phyloP scores from a whole-genome alignment of 1,284 basidiomycete genomes.

The Tilletia setariae region DNA sequence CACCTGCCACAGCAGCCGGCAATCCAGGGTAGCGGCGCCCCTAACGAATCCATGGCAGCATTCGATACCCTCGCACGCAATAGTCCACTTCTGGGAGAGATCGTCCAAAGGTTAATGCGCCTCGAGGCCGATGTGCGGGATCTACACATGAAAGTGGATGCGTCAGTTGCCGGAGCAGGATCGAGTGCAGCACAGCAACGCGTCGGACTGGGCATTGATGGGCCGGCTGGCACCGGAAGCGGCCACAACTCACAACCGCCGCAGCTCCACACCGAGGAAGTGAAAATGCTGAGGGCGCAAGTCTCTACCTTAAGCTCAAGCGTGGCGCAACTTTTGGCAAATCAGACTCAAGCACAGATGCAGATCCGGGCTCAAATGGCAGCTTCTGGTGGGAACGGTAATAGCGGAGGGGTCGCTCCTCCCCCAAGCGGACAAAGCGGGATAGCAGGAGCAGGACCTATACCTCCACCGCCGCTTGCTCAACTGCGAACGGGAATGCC shows the following conservation, averaged over 20 bases:
- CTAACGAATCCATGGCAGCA: slow-evolving; percentile 26
- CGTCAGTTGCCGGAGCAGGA: slow-evolving; percentile 69
- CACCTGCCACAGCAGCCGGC: neutral
- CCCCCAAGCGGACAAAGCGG: slow-evolving; percentile 16
- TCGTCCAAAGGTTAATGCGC: slow-evolving; percentile 70
- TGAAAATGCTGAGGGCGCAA: slow-evolving; percentile 39
- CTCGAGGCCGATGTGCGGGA: slow-evolving; percentile 70
- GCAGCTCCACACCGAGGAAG: slow-evolving; percentile 26
- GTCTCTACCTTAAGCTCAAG: slow-evolving; percentile 35
- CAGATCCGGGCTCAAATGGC: slow-evolving; percentile 19
- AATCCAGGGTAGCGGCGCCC: slow-evolving; percentile 35
- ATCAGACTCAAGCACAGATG: slow-evolving; percentile 20
- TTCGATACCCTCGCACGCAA: neutral
- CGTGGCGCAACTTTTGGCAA: slow-evolving; percentile 37
- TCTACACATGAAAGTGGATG: slow-evolving; percentile 72
- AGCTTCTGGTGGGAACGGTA: slow-evolving; percentile 15
- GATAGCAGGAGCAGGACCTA: neutral
- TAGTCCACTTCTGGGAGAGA: slow-evolving; percentile 67
- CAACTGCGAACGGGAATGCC: neutral
- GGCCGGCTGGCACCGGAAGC: slow-evolving; percentile 9
- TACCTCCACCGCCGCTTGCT: neutral
- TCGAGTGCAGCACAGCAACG: slow-evolving; percentile 22
- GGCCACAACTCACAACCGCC: neutral
- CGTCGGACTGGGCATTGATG: slow-evolving; percentile 23
- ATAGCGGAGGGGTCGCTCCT: slow-evolving; percentile 28